These are phyloP conservation scores for Penicillium sp. DNA, from an alignment of 2,329 filamentous ascomycete species.

Conservation along the genomic window DNA sequence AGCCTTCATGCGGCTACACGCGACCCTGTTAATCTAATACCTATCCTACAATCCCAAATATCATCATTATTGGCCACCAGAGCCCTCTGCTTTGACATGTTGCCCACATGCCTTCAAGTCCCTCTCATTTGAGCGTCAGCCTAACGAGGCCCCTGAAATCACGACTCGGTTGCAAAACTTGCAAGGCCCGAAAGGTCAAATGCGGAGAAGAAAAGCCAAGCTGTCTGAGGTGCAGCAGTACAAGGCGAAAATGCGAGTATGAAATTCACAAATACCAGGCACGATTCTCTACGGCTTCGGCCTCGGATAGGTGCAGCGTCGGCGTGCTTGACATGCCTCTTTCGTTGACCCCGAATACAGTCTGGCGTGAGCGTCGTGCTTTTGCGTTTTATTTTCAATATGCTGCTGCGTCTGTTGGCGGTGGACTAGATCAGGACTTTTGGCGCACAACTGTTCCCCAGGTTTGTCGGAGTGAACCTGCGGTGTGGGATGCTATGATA, in stretches of 20 bases:
- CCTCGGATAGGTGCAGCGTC: neutral
- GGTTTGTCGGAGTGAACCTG: conserved; percentile 35
- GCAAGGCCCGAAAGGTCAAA: conserved; percentile 37
- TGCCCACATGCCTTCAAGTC: neutral
- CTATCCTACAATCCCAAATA: neutral
- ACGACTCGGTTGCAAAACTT: conserved; percentile 31
- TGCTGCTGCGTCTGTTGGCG: conserved; percentile 32
- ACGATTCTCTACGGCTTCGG: neutral
- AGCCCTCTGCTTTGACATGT: neutral
- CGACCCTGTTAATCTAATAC: neutral
- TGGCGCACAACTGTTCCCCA: conserved; percentile 38
- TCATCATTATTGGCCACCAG: neutral
- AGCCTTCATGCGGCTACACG: neutral
- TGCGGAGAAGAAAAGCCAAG: conserved; percentile 37
- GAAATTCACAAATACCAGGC: neutral
- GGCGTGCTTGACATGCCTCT: conserved; percentile 11
- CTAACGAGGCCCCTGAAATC: conserved; percentile 15
- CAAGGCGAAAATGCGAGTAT: conserved; percentile 36
- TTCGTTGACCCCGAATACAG: conserved; percentile 23
- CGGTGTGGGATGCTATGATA: conserved; percentile 42
- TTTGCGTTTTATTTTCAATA: conserved; percentile 41
- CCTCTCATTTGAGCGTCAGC: neutral
- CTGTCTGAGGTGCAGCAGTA: conserved; percentile 33
- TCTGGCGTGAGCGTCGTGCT: conserved; percentile 36
- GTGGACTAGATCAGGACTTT: conserved; percentile 36